Conservation (phyloP, 352 stramenopile species). For the Phytophthora chlamydospora region DNA sequence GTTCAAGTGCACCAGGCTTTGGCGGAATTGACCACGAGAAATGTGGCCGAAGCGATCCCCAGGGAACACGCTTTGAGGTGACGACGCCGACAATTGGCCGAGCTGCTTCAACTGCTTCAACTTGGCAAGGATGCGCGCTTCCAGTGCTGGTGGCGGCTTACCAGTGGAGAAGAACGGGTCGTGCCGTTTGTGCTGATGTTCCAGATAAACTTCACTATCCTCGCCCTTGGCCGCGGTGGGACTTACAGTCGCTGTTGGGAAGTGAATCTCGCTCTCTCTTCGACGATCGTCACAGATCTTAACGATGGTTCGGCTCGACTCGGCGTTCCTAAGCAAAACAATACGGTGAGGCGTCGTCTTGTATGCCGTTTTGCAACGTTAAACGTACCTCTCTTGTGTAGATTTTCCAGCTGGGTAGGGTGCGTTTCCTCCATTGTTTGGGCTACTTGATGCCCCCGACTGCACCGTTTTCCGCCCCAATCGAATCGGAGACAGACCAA, state of each 20-base stretch:
- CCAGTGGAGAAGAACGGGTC: constrained; percentile 44
- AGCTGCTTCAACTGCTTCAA: constrained; percentile 70
- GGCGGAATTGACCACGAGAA: constrained; percentile 71
- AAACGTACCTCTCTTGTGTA: constrained; percentile 64
- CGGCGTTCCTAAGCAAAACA: constrained; percentile 50
- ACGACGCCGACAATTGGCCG: constrained; percentile 55
- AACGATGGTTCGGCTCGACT: constrained; percentile 67
- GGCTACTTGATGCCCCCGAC: constrained; percentile 28
- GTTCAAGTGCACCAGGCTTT: constrained; percentile 73
- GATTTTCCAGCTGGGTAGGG: constrained; percentile 69
- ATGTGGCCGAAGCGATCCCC: constrained; percentile 75
- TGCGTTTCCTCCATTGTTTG: constrained; percentile 13
- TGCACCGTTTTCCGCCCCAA: constrained; percentile 65
- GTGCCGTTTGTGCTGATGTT: constrained; percentile 35
- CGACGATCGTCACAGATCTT: constrained; percentile 74
- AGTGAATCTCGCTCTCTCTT: constrained; percentile 60
- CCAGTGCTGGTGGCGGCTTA: constrained; percentile 47
- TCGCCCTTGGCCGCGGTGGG: background rate
- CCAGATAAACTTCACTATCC: constrained; percentile 28
- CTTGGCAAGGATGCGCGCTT: constrained; percentile 63
- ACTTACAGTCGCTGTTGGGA: constrained; percentile 31
- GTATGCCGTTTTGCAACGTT: background rate
- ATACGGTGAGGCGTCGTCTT: constrained; percentile 1
- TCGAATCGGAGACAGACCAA: constrained; percentile 60
- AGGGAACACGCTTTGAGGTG: constrained; percentile 65